Percentiles rank a stretch among this genome's conserved stretches.
These are phyloP conservation scores for Gracilaria gracilis DNA, from an alignment of 23 red algal genomes.

Conservation along the genomic window DNA sequence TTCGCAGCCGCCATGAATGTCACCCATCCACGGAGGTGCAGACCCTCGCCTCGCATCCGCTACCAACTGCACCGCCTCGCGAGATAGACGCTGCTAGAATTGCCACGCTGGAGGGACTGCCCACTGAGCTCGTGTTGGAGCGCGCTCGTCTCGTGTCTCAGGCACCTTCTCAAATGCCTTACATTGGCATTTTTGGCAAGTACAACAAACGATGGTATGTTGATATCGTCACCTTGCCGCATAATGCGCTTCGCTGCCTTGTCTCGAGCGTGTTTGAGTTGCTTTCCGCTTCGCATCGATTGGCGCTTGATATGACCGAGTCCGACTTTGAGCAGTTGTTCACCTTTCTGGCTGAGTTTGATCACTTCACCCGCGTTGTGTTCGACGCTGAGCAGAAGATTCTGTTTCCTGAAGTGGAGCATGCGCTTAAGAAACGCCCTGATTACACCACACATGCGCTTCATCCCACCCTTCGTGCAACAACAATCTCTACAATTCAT, in stretches of 20 bases:
- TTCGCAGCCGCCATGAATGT: conserved; percentile 20
- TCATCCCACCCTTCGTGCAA: conserved; percentile 1
- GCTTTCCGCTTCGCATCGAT: background rate
- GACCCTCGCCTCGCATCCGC: background rate
- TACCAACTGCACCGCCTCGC: conserved; percentile 1
- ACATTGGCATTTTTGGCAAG: conserved; percentile 41
- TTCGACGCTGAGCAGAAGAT: conserved; percentile 40
- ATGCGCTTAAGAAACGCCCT: background rate
- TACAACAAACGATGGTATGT: conserved; percentile 77
- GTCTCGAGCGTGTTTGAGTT: conserved; percentile 25
- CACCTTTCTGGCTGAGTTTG: conserved; percentile 40
- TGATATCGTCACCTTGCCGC: conserved; percentile 51
- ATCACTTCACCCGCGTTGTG: conserved; percentile 5
- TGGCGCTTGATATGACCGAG: conserved; percentile 46
- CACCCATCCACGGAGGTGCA: background rate
- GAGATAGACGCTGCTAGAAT: conserved; percentile 19
- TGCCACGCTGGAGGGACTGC: background rate
- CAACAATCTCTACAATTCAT: background rate
- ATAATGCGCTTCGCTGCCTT: conserved; percentile 49
- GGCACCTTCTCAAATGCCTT: conserved; percentile 51
- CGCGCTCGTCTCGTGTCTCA: conserved; percentile 42
- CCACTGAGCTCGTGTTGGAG: conserved; percentile 31
- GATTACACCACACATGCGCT: conserved; percentile 23
- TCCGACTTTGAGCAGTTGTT: conserved; percentile 40
- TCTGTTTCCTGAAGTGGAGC: conserved; percentile 59